These are phyloP conservation scores for Pseudevernia furfuracea DNA, from an alignment of 495 filamentous ascomycete genomes.

Conservation along the genomic window DNA sequence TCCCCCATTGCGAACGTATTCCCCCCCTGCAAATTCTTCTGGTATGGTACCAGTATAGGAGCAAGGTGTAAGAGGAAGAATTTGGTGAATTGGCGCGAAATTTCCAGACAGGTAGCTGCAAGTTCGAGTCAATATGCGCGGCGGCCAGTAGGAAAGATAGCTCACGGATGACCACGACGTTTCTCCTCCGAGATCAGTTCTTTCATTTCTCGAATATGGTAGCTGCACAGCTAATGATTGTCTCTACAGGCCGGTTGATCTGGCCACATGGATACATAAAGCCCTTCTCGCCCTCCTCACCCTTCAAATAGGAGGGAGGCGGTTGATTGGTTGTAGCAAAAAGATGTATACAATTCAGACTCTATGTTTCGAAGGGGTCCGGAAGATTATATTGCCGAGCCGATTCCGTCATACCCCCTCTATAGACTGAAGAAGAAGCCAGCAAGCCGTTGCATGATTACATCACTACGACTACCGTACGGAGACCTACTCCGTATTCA, in stretches of 20 bases:
- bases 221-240: background rate
- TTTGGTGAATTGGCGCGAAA: constrained; percentile 53
- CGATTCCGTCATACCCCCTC: too few species aligned
- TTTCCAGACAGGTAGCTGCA: constrained; percentile 49
- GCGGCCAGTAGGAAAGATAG: background rate
- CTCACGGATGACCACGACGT: constrained; percentile 11
- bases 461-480: too few species aligned
- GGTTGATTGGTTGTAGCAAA: background rate
- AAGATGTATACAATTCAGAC: too few species aligned
- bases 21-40: constrained; percentile 50
- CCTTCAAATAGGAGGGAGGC: too few species aligned
- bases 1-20: constrained; percentile 63
- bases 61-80: constrained; percentile 44
- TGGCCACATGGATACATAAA: background rate
- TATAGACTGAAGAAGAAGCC: too few species aligned
- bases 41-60: constrained; percentile 47
- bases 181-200: background rate
- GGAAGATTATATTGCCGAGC: too few species aligned
- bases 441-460: too few species aligned
- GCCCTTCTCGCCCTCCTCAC: background rate
- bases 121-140: background rate
- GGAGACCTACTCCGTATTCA: too few species aligned
- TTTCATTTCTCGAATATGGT: background rate
- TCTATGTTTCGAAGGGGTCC: background rate
- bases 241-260: background rate